Evolutionary conservation across 2,329 filamentous ascomycete species (phyloP), one percentile per base, ranked within the genome.

Genomic region (Neonectria neomacrospora): DNA sequence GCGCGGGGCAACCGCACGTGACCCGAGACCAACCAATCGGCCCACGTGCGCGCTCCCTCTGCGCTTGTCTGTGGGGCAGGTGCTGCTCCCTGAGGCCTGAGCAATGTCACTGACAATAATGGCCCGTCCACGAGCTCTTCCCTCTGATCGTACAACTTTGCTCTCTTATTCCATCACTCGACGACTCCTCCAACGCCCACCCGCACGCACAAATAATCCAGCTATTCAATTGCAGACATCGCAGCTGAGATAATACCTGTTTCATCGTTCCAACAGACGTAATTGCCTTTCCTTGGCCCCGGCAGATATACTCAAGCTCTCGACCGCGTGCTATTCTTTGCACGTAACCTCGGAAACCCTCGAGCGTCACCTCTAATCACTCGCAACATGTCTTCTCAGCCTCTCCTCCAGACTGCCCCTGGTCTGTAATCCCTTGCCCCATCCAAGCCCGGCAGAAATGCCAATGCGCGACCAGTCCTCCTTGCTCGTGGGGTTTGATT

Each of bases 321-420:
- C 51, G 12, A 23, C 58, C 30, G 44, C 55, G 51, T 39, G 28
- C 45, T 18, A 45, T 41, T 61, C 51, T 22, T 54, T 22, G 37
- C 52, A 41, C 30, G 32, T 11, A 10, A 7, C 41, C 30, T 51
- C 12, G 34, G 47, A 34, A 34, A 54, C 37, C 11, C 57, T 42
- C 30, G 44, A 37, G 12, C 44, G 18, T 56, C 55, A 44, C 60
- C 18, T 22, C n/a, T 23, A 12, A 26, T 10, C 39, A 26, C 48
- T 32, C 45, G n/a, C 47, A 20, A 69, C 75, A 98, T 99, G 96
- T 99, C 96, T 68, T 94, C 90, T 78, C 95, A 97, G 82, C 96
- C 96, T 76, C 92, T 99, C 63, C 92, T 99, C 71, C 94, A 97
- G 78, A 95, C 93, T 55, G 91, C 94, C 55, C 94, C 94, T 69